A percentile compares a stretch with the other conserved stretches of the same genome.
phyloP scores from a whole-genome alignment of 2,329 filamentous ascomycete genomes.

The Davidsoniella australis region DNA sequence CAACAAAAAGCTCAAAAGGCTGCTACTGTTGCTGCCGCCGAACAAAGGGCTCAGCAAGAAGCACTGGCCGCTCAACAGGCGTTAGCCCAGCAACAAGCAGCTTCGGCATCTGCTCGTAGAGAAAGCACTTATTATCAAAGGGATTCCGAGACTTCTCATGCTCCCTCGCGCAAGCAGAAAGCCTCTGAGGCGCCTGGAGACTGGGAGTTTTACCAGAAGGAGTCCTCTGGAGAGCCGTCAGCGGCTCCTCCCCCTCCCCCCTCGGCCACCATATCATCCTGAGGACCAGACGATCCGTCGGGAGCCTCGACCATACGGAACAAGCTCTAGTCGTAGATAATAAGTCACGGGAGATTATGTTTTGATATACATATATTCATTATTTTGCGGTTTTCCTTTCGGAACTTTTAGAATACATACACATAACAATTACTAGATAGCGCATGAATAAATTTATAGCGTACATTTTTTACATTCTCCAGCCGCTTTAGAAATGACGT shows the following conservation, averaged over 20 bases:
- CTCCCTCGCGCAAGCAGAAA: slow-evolving; percentile 5
- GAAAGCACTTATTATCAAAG: slow-evolving; percentile 6
- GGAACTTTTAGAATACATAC: too few species aligned
- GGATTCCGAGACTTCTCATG: slow-evolving; percentile 2
- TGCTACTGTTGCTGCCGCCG: too few species aligned
- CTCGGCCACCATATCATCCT: slow-evolving; percentile 8
- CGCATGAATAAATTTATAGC: too few species aligned
- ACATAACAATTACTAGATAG: too few species aligned
- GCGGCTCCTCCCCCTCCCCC: slow-evolving; percentile 6
- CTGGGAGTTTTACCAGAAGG: slow-evolving; percentile 7
- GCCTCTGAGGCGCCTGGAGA: neutral
- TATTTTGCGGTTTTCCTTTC: too few species aligned
- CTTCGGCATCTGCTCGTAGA: slow-evolving; percentile 5
- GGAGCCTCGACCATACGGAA: slow-evolving; percentile 10
- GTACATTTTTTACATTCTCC: too few species aligned
- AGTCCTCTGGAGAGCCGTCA: slow-evolving; percentile 3
- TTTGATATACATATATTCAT: too few species aligned
- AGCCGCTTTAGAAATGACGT: too few species aligned
- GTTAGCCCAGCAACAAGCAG: slow-evolving; percentile 4
- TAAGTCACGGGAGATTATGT: neutral
- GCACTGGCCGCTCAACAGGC: slow-evolving; percentile 4
- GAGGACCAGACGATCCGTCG: slow-evolving; percentile 3
- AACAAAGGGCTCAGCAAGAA: neutral
- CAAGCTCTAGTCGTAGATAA: slow-evolving; percentile 1
- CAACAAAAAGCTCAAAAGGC: neutral